Base-by-base conservation (phyloP, 2,329 filamentous ascomycete species). In the Blastomyces emzantsi region DNA sequence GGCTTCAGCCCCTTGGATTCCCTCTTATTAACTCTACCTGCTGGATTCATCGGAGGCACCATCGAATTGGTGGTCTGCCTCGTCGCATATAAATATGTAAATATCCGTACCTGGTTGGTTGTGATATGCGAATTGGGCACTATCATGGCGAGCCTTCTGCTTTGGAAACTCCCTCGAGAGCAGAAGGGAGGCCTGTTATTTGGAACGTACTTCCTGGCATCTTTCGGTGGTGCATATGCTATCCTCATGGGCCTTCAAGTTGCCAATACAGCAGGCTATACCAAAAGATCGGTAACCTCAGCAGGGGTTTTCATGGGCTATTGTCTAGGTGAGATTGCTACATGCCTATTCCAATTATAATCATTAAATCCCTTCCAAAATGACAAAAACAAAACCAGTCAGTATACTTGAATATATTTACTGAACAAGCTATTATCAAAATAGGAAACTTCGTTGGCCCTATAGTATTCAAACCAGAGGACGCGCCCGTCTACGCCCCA, bases 201-300 rank as follows among this genome's bases (percentile, higher is more conserved):
- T 65, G 82, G 76, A 0, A 76, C 76, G 11, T 80, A 79, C 58
- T 82, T 83, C 55, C 70, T 83, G 9, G 77, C 80, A 0, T 78
- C 76, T 0, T 66, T 72, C 63, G 76, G 76, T 6, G 80, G 75
- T 1, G 78, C 76, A 0, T 84, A 83, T 64, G 80, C 78, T 1
- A 78, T 83, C 6, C 69, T 82, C 0, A 81, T 84, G 75, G 79
- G 79, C 0, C 68, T 82, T 6, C 75, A 78, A 56, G 76, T 80
- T 52, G 80, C 80, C 33, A 82, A 83, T 65, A 82, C 78, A 13
- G 79, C 81, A 0, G 81, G 81, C 1, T 82, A 83, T 61, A 82
- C 81, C 0, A 83, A 83, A 70, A 73, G 79, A 1, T 77, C 78
- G 1, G 72, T 82, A 0, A 77, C 77, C 1, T 80, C 79, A 0